Percentiles rank a stretch among this genome's conserved stretches.
Conservation (phyloP, 176 grass and related monocot genomes). For the Bolboschoenus planiculmis region DNA sequence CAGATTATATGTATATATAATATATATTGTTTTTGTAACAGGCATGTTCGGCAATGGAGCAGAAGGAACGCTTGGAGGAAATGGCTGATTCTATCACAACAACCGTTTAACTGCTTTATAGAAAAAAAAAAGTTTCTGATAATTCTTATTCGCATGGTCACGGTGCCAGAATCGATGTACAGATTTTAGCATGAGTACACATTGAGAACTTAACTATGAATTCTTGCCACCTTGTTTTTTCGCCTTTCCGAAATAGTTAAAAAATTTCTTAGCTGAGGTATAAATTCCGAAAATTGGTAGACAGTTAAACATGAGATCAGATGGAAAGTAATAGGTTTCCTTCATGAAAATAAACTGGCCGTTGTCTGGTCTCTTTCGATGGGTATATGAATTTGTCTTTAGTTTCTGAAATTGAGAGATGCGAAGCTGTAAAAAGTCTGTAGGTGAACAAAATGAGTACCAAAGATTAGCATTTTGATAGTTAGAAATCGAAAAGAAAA, state of each 20-base stretch:
- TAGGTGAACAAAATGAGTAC: too few relatives aligned
- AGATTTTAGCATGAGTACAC: slow-evolving; percentile 1
- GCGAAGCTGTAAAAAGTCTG: too few relatives aligned
- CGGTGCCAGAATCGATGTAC: background rate
- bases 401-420: too few relatives aligned
- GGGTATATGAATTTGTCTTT: too few relatives aligned
- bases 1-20: background rate
- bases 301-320: too few relatives aligned
- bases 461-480: too few relatives aligned
- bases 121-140: background rate
- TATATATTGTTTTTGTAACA: slow-evolving; percentile 1
- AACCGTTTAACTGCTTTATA: slow-evolving; percentile 12
- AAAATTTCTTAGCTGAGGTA: background rate
- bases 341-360: background rate
- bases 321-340: background rate
- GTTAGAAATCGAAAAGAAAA: too few relatives aligned
- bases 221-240: background rate
- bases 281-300: background rate
- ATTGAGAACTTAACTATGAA: background rate
- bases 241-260: background rate
- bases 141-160: background rate
- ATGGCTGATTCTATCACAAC: slow-evolving; percentile 42
- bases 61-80: slow-evolving; percentile 92
- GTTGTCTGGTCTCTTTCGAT: background rate
- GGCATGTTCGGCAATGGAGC: slow-evolving; percentile 71